Conservation (phyloP, 2,329 filamentous ascomycete species). For the Colletotrichum phormii region DNA sequence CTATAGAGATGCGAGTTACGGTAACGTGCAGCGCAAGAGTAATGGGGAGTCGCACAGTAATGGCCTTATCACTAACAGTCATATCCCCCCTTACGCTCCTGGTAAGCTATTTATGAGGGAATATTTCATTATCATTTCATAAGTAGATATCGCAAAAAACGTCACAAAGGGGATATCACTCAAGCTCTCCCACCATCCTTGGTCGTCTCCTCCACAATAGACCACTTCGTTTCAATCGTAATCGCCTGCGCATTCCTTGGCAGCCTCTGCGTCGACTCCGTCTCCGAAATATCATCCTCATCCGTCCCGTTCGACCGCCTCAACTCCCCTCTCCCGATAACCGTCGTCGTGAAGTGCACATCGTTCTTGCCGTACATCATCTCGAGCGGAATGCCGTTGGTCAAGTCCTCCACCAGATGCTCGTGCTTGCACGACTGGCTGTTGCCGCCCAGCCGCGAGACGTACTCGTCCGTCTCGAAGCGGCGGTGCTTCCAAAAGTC, state of each 20-base stretch:
- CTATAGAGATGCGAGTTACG: no score
- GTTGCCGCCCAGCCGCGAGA: conserved; percentile 9
- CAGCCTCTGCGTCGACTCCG: conserved; percentile 10
- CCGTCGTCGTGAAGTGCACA: conserved; percentile 15
- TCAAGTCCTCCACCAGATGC: conserved; percentile 26
- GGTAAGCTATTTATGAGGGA: neutral
- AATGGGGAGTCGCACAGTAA: no score
- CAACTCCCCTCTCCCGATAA: neutral
- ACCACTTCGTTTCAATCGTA: conserved; percentile 26
- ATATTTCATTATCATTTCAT: neutral
- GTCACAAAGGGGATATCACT: neutral
- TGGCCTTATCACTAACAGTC: no score
- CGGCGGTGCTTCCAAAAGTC: conserved; percentile 21
- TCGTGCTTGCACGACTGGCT: conserved; percentile 22
- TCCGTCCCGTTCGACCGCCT: neutral
- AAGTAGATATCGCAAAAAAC: no score
- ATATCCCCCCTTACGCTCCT: no score
- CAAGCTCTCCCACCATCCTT: neutral
- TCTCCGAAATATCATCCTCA: conserved; percentile 11
- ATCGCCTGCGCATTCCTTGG: conserved; percentile 22
- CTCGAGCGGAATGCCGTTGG: conserved; percentile 22
- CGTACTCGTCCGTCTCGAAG: conserved; percentile 25
- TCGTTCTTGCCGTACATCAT: conserved; percentile 23
- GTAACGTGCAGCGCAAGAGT: no score
- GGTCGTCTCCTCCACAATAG: conserved; percentile 22